Evolutionary conservation across 2,329 filamentous ascomycete species (phyloP).

Genomic region (Furcasterigmium furcatum): DNA sequence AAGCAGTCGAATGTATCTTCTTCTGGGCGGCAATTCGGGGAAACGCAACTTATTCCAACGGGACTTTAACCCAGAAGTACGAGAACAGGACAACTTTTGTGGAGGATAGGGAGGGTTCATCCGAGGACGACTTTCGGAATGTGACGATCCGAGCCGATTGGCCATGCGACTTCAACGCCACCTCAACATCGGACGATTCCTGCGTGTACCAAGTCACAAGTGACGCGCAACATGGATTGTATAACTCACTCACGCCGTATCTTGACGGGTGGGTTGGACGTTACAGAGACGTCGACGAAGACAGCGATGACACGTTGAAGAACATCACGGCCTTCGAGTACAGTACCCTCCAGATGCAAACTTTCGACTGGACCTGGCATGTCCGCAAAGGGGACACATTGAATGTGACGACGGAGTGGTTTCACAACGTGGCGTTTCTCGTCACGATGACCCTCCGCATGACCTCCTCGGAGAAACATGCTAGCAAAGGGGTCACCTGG

Average conservation of each 20-base stretch:
- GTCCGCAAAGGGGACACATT: neutral
- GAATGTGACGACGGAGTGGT: neutral
- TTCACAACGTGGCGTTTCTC: neutral
- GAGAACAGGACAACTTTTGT: too few relatives aligned
- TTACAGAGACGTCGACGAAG: neutral
- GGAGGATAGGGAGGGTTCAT: neutral
- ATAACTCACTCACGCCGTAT: neutral
- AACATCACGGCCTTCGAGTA: too few relatives aligned
- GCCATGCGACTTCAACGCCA: slow-evolving; percentile 1
- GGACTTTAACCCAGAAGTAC: neutral
- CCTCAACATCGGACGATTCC: neutral
- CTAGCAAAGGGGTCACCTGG: neutral
- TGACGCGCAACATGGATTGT: neutral
- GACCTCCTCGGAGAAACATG: too few relatives aligned
- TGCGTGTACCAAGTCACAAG: neutral
- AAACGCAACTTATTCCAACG: neutral
- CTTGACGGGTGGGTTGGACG: neutral
- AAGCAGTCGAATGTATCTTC: slow-evolving; percentile 1
- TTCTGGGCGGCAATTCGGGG: neutral
- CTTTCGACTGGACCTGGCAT: neutral
- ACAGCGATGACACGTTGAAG: neutral
- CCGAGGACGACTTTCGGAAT: neutral
- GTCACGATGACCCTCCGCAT: neutral
- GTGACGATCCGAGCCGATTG: neutral
- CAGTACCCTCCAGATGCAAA: too few relatives aligned